Evolutionary conservation across 179 eudicot species (phyloP).

Genomic region (Amaranthus tricolor): DNA sequence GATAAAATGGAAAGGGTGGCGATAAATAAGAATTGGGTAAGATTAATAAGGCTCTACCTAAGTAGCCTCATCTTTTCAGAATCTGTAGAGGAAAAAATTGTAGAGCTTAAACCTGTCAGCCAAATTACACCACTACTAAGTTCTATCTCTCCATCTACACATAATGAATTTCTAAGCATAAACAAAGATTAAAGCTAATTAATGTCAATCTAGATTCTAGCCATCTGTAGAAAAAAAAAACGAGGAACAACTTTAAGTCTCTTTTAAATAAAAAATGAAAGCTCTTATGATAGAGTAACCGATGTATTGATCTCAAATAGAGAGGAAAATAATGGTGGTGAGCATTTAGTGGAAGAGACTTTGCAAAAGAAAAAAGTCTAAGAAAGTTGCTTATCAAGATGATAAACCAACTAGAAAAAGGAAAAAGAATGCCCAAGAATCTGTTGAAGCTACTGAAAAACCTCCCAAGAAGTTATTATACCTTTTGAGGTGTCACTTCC

Average conservation of each 20-base stretch:
- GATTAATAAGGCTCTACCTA: constrained; percentile 28
- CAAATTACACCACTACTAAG: not conserved
- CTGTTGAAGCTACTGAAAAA: constrained; percentile 31
- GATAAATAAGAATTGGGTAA: too few relatives aligned
- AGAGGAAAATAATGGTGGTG: constrained; percentile 29
- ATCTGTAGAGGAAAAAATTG: constrained; percentile 10
- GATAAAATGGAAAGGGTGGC: too few relatives aligned
- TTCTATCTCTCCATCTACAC: too few relatives aligned
- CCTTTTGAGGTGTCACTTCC: too few relatives aligned
- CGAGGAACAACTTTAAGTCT: not conserved
- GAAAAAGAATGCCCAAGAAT: constrained; percentile 41
- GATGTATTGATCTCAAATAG: constrained; percentile 24
- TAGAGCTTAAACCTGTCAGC: not conserved
- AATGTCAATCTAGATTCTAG: not conserved
- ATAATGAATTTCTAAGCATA: too few relatives aligned
- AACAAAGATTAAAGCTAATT: not conserved
- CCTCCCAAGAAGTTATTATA: constrained; percentile 67
- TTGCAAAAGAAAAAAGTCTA: constrained; percentile 39
- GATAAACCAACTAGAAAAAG: constrained; percentile 56
- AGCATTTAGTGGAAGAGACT: constrained; percentile 34
- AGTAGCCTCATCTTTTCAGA: constrained; percentile 26
- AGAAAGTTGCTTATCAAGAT: constrained; percentile 43
- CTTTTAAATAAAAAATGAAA: constrained; percentile 12
- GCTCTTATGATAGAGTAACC: constrained; percentile 22
- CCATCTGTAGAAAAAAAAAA: not conserved